Evolutionary conservation across 148 eudicot species (phyloP), one percentile per base, ranked within the genome.

Genomic region (Vaccinium macrocarpon): DNA sequence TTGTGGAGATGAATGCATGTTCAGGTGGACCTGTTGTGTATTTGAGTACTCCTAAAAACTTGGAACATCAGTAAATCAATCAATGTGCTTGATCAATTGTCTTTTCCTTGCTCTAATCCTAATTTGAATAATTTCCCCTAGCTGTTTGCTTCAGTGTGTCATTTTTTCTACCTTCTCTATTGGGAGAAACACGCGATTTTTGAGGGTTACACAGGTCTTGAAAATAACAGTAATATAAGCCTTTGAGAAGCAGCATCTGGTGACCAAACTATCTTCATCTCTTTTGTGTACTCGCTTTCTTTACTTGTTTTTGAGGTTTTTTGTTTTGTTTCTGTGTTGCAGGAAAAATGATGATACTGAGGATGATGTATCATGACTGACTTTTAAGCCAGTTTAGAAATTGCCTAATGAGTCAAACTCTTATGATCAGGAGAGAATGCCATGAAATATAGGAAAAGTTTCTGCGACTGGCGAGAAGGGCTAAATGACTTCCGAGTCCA

Each of bases 111-210:
- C 84, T 80, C 4, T 78, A 61, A 23, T 77, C 32, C 12, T 75
- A 10, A 5, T 42, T 42, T 42, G 46, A 42, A 42, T 42, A 42
- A 23, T 75, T 66, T 12, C 23, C 88, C 88, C n/a, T 84, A 81
- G 46, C 85, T 48, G 5, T 90, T 91, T 0, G 88, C 97, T n/a
- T 93, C 93, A 35, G 81, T 96, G 95, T 18, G 97, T 96, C 38
- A 6, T 55, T 92, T 92, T 75, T 94, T 94, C 72, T 94, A 72
- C 15, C 55, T 92, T 57, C 48, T 81, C 81, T 4, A 83, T 76
- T 6, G 57, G 25, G 8, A 18, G 21, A 42, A 73, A 6, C 18
- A 72, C n/a, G 0, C 48, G 7, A 4, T 27, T 46, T 49, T 18
- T 9, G 27, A 19, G 50, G 48, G 27, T 46, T 74, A 42, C 85